Evolutionary conservation across 148 eudicot genomes (phyloP).

Genomic region (Chenopodium formosanum): DNA sequence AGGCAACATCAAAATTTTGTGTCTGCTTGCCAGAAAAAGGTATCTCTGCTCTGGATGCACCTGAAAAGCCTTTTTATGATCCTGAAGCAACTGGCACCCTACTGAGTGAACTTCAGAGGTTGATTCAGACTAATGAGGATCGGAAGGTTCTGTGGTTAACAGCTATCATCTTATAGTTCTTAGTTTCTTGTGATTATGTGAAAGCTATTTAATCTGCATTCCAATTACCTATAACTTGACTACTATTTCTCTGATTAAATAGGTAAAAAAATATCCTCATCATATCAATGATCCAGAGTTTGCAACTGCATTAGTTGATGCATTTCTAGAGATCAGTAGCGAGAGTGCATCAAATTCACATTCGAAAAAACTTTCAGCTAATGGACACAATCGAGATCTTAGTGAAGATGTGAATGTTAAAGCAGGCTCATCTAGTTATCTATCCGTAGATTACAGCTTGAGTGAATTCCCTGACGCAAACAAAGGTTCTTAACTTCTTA

Average conservation of each 20-base stretch:
- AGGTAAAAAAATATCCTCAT: conserved; percentile 70
- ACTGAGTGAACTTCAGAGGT: conserved; percentile 63
- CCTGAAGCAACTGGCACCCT: conserved; percentile 76
- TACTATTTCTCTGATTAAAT: conserved; percentile 7
- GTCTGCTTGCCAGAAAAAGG: conserved; percentile 94
- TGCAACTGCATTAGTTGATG: conserved; percentile 71
- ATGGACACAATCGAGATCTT: conserved; percentile 31
- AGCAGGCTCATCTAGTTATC: conserved; percentile 21
- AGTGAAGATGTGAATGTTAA: conserved; percentile 34
- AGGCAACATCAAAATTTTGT: conserved; percentile 65
- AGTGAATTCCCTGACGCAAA: conserved; percentile 81
- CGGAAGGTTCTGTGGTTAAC: conserved; percentile 51
- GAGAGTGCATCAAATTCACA: conserved; percentile 27
- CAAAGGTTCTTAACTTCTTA: conserved; percentile 48
- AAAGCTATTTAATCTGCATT: background rate
- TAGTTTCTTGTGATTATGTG: background rate
- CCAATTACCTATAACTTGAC: background rate
- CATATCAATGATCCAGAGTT: conserved; percentile 93
- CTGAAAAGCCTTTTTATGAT: conserved; percentile 82
- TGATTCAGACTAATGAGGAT: conserved; percentile 56
- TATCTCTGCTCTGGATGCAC: conserved; percentile 87
- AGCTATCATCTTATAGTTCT: background rate
- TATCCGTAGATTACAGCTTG: conserved; percentile 49
- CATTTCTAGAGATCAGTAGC: conserved; percentile 64
- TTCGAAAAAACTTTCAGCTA: conserved; percentile 26